Evolutionary conservation across 805 yeast species (phyloP).

Genomic region (Barnettozyma californica): DNA sequence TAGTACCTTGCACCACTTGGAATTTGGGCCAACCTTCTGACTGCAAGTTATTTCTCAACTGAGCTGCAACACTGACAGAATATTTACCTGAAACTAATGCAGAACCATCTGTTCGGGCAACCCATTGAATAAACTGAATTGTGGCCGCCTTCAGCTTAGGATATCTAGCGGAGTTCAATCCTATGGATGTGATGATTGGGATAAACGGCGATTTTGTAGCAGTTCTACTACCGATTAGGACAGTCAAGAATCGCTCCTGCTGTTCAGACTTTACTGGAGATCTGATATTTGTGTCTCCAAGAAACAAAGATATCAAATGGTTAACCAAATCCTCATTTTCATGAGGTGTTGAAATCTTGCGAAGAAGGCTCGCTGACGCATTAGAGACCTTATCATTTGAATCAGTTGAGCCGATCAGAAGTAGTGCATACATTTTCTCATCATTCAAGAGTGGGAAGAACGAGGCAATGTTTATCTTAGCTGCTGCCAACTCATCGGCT

Average conservation of each 20-base stretch:
- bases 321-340: slow-evolving; percentile 44
- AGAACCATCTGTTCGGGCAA: slow-evolving; percentile 31
- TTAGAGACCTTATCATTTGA: slow-evolving; percentile 50
- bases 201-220: slow-evolving; percentile 42
- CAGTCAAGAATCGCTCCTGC: slow-evolving; percentile 49
- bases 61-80: slow-evolving; percentile 42
- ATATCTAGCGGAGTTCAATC: slow-evolving; percentile 48
- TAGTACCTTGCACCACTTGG: slow-evolving; percentile 33
- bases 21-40: slow-evolving; percentile 59
- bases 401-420: slow-evolving; percentile 63
- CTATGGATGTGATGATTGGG: slow-evolving; percentile 49
- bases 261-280: slow-evolving; percentile 51
- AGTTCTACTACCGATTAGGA: slow-evolving; percentile 45
- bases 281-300: slow-evolving; percentile 39
- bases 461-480: slow-evolving; percentile 37
- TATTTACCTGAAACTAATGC: slow-evolving; percentile 22
- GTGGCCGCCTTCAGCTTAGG: slow-evolving; percentile 50
- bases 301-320: slow-evolving; percentile 41
- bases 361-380: slow-evolving; percentile 44
- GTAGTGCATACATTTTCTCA: slow-evolving; percentile 40
- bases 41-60: slow-evolving; percentile 46
- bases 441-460: slow-evolving; percentile 31
- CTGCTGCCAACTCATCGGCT: slow-evolving; percentile 38
- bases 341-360: slow-evolving; percentile 44
- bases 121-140: slow-evolving; percentile 61